Evolutionary conservation across 768 basidiomycete genomes (phyloP), one percentile per base, ranked within the genome.

Genomic region (Saitozyma podzolica): DNA sequence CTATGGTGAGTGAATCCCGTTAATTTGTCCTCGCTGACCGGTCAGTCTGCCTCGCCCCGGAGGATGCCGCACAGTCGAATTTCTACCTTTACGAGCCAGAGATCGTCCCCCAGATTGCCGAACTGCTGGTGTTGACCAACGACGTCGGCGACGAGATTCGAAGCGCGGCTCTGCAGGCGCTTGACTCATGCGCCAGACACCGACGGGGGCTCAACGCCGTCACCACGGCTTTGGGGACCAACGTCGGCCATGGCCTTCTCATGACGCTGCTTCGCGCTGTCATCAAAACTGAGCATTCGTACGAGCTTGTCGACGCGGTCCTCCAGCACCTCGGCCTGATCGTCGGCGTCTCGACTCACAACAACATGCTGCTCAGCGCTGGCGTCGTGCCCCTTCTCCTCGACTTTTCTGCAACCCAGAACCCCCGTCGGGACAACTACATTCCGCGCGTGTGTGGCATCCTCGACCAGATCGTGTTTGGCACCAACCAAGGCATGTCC

Each of bases 41-140:
- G 9, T 0, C 62, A 82, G 90, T 90, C 40, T 91, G 92, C 78
- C 91, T 56, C 87, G 91, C 74, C 77, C 83, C 65, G 50, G 94
- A 98, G 80, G 83, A 84, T 45, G 86, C 88, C 75, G 89, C 91
- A 1, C 84, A 87, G 47, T 63, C 68, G 8, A 86, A 89, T 5
- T 85, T 98, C 49, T 95, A 98, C 82, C 84, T 98, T 10, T 94
- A 92, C 73, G 94, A 98, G 77, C 95, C 95, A 8, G 94, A 96
- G 72, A 83, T 98, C 56, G 87, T 96, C 68, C 82, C 84, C 1
- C 91, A 94, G 72, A 83, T 97, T 62, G 91, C 93, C 10, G 92
- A 94, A 71, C 84, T 98, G 20, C 84, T 98, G 47, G 90, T 91
- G 72, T 85, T 90, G 48, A 89, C 92, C 72, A 84, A 83, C 50